Evolutionary conservation across 2,329 filamentous ascomycete species (phyloP), one percentile per base, ranked within the genome.

Genomic region (Claviceps citrina): DNA sequence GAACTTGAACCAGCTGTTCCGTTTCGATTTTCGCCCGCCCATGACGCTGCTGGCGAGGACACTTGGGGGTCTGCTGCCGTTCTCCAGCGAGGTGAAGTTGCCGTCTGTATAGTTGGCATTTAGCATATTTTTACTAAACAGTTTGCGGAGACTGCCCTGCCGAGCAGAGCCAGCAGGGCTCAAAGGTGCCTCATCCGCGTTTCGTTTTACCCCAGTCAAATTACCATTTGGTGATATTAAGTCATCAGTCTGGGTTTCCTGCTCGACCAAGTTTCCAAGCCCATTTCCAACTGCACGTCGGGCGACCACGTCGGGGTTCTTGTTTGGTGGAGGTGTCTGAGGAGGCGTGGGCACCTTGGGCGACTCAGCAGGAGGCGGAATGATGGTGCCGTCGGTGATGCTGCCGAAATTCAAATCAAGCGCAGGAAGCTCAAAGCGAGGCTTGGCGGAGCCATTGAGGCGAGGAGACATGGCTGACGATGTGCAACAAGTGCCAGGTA

Each of bases 381-480:
- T 77, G 51, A 72, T 53, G 53, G 73, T 77, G 40, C 73, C 73
- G 31, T 76, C 72, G 32, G 73, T 76, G 52, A 77, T 61, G 35
- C 67, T 72, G 43, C 66, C 64, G 49, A 76, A 74, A 47, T 73
- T 67, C 59, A 77, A 65, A 46, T 76, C 61, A 44, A 77, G 64
- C 35, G 64, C 66, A 7, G 73, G 73, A 43, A 77, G 65, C 58
- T 76, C 68, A 46, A 77, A 76, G 49, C 62, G 63, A 42, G 54
- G 48, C 43, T 48, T 48, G 34, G 45, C 44, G 25, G 50, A 44
- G 44, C 49, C 49, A 45, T 54, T 55, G 42, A 54, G 41, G 42
- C 51, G 48, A 48, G 57, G 51, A 44, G 58, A 51, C 58, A 61
- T 61, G 36, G 38, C 43, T 40, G 42, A 32, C 25, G 27, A 28